Conservation (phyloP, 2,329 filamentous ascomycete genomes). For the Aspergillus clavatus region DNA sequence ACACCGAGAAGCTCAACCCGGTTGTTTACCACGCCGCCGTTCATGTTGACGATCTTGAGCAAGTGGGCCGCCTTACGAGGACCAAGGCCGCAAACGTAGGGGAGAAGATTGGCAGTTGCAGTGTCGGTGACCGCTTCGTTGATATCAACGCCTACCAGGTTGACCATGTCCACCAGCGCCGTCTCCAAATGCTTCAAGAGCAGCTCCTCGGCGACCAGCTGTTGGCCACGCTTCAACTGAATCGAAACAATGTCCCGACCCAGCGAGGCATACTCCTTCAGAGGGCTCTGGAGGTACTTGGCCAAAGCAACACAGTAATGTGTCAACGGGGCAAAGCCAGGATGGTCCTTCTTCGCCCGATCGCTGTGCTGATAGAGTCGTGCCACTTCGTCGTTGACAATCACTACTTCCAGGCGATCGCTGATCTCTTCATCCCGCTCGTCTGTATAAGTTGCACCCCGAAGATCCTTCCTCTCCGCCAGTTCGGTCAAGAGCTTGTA, state of each 20-base stretch:
- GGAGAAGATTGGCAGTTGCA: conserved; percentile 80
- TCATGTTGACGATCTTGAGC: conserved; percentile 84
- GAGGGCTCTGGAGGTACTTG: conserved; percentile 87
- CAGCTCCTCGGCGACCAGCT: conserved; percentile 81
- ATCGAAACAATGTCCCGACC: conserved; percentile 84
- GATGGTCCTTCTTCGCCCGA: conserved; percentile 73
- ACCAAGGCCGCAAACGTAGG: conserved; percentile 85
- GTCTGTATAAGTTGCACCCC: conserved; percentile 77
- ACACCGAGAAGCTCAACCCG: conserved; percentile 86
- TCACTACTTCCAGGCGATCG: conserved; percentile 79
- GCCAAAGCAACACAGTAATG: conserved; percentile 87
- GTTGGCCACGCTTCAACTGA: conserved; percentile 83
- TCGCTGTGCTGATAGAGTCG: conserved; percentile 89
- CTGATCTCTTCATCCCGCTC: conserved; percentile 71
- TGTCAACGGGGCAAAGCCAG: conserved; percentile 69
- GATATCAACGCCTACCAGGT: conserved; percentile 90
- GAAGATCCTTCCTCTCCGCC: conserved; percentile 70
- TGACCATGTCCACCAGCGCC: conserved; percentile 98
- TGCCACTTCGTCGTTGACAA: conserved; percentile 97
- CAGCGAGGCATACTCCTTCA: conserved; percentile 93
- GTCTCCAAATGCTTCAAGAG: conserved; percentile 81
- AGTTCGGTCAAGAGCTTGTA: conserved; percentile 76
- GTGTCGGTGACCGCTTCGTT: conserved; percentile 81
- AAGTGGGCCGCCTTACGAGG: conserved; percentile 83
- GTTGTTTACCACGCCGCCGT: conserved; percentile 78